These are phyloP conservation scores for Porphyrellus cyaneotinctus DNA, from an alignment of 768 basidiomycete genomes.

Conservation along the genomic window DNA sequence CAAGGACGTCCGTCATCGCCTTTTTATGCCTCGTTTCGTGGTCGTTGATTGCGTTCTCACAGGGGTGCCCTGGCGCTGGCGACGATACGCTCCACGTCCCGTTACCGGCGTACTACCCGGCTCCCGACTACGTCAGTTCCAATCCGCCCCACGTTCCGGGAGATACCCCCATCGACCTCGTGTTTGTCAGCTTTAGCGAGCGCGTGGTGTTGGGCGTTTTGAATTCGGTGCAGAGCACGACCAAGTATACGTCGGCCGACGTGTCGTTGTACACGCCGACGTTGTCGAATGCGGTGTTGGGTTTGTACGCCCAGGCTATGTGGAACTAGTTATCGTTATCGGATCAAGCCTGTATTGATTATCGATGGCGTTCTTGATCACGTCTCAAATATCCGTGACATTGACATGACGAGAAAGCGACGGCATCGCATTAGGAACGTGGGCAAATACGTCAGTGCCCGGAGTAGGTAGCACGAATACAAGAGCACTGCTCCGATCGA, in stretches of 20 bases:
- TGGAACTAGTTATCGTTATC: slow-evolving; percentile 23
- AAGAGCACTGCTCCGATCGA: neutral
- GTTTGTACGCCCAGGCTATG: slow-evolving; percentile 35
- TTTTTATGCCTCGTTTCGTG: neutral
- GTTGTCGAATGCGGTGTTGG: slow-evolving; percentile 35
- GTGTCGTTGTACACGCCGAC: slow-evolving; percentile 52
- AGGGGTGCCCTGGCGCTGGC: slow-evolving; percentile 71
- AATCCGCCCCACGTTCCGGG: slow-evolving; percentile 46
- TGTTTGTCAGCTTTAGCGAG: slow-evolving; percentile 72
- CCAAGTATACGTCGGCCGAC: slow-evolving; percentile 49
- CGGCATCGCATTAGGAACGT: neutral
- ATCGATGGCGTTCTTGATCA: too few relatives aligned
- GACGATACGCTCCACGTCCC: slow-evolving; percentile 69
- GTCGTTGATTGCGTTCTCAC: neutral
- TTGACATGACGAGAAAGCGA: neutral
- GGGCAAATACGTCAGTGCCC: neutral
- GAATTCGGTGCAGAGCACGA: slow-evolving; percentile 50
- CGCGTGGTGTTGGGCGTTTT: slow-evolving; percentile 47
- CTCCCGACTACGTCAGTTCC: slow-evolving; percentile 59
- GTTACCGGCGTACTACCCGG: slow-evolving; percentile 48
- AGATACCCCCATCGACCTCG: slow-evolving; percentile 60
- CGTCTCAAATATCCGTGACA: too few relatives aligned
- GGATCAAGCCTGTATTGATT: neutral
- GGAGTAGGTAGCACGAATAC: neutral
- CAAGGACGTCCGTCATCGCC: slow-evolving; percentile 45